Conservation (phyloP, 306 rosid species). For the Acacia melanoxylon region DNA sequence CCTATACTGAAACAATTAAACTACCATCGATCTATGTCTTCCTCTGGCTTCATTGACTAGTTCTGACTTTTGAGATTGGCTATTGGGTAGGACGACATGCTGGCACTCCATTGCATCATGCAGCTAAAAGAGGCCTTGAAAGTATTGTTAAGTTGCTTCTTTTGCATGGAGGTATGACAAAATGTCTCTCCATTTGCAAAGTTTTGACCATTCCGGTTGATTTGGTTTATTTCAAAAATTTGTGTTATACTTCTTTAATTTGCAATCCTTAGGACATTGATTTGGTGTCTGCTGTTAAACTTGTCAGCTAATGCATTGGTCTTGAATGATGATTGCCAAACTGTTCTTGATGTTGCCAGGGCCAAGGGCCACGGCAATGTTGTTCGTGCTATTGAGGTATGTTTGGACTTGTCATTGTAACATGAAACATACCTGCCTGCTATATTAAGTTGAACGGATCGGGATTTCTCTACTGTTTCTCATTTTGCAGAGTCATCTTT, state of each 20-base stretch:
- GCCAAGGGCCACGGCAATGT: conserved; percentile 73
- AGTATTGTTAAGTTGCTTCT: conserved; percentile 77
- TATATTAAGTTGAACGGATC: conserved; percentile 26
- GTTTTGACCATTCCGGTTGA: conserved; percentile 3
- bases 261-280: background rate
- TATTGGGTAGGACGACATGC: conserved; percentile 63
- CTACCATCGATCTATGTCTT: conserved; percentile 21
- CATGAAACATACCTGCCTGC: background rate
- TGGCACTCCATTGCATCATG: conserved; percentile 97
- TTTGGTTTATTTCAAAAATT: conserved; percentile 23
- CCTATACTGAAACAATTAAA: background rate
- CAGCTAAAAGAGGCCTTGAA: conserved; percentile 89
- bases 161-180: conserved; percentile 67
- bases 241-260: background rate
- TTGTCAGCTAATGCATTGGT: conserved; percentile 79
- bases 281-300: conserved; percentile 19
- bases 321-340: conserved; percentile 94
- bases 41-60: background rate
- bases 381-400: conserved; percentile 89
- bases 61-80: conserved; percentile 14
- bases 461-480: conserved; percentile 21
- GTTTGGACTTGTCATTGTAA: conserved; percentile 1
- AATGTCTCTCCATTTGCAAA: conserved; percentile 8
- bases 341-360: conserved; percentile 88
- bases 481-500: conserved; percentile 67